phyloP scores from a whole-genome alignment of 305 asterid genomes.

The Ajuga reptans region DNA sequence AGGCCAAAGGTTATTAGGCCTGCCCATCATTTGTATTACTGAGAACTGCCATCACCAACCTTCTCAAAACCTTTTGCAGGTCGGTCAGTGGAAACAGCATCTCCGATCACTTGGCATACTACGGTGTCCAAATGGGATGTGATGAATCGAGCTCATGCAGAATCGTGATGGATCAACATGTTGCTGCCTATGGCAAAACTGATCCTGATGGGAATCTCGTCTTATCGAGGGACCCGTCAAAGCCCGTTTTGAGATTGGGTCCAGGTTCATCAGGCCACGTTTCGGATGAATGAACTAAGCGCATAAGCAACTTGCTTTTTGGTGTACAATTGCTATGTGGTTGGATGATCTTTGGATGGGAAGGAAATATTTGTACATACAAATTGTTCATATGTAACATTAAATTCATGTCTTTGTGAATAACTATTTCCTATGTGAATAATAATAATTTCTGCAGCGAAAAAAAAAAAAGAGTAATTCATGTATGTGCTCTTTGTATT shows the following conservation, averaged over 20 bases:
- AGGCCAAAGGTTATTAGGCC: background rate
- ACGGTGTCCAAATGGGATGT: conserved; percentile 69
- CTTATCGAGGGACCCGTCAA: conserved; percentile 38
- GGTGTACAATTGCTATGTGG: background rate
- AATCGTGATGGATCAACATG: conserved; percentile 48
- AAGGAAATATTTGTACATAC: conserved; percentile 22
- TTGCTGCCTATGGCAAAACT: conserved; percentile 33
- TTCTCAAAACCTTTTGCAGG: conserved; percentile 36
- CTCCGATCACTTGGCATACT: conserved; percentile 66
- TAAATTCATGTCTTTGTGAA: conserved; percentile 21
- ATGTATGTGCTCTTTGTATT: no score
- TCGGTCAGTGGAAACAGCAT: conserved; percentile 86
- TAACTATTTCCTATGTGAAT: background rate
- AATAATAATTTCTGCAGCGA: background rate
- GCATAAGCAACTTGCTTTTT: conserved; percentile 2
- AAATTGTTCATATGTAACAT: conserved; percentile 16
- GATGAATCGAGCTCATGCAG: conserved; percentile 47
- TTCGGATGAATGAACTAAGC: background rate
- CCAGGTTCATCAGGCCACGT: conserved; percentile 12
- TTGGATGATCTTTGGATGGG: conserved; percentile 4
- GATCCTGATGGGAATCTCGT: conserved; percentile 64
- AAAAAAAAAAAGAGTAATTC: background rate
- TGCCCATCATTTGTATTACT: background rate
- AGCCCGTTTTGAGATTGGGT: conserved; percentile 32
- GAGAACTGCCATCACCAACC: background rate